Base-by-base conservation (phyloP, 768 basidiomycete species). In the Tylopilus felleus region DNA sequence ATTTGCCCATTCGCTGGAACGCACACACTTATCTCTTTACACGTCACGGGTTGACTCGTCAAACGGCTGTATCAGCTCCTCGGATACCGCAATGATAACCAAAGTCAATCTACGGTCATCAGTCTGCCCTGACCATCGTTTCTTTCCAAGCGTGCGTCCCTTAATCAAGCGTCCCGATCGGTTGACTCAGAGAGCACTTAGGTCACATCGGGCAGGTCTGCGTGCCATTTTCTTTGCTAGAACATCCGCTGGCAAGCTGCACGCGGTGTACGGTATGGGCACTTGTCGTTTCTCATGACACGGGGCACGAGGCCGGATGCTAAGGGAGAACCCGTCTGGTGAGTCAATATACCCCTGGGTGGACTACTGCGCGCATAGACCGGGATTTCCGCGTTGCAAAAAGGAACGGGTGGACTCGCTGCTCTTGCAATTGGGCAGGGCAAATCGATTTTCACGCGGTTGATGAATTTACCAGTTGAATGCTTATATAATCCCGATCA, bases 41-140 rank as follows among this genome's bases (percentile, higher is more conserved):
- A 47, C 74, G 73, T 35, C 69, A 72, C 38, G 78, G 74, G 8
- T n/a, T n/a, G 56, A 64, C 22, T 75, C 78, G 46, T 65, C 59
- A 76, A 13, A 75, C 65, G 10, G 75, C 76, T 21, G 39, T 42
- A 71, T 69, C 27, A 75, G 76, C 23, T 64, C 66, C 45, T 70
- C 69, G 21, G 48, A 16, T 61, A 60, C 19, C 57, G 59, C 8
- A 60, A 65, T 7, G 74, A 71, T 54, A 70, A 38, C 75, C n/a
- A 69, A 29, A 52, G 55, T 22, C 55, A 45, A 57, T 68, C n/a
- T 22, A 64, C 8, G 74, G 63, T 47, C 69, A n/a, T n/a, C n/a
- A n/a, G 70, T 39, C 65, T 33, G 31, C 67, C 51, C 29, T 19
- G 35, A 21, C 25, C 40, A 17, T 12, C 13, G 49, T 43, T 58